Evolutionary conservation across 179 eudicot species (phyloP), one percentile per base, ranked within the genome.

Genomic region (Amaranthus tricolor): DNA sequence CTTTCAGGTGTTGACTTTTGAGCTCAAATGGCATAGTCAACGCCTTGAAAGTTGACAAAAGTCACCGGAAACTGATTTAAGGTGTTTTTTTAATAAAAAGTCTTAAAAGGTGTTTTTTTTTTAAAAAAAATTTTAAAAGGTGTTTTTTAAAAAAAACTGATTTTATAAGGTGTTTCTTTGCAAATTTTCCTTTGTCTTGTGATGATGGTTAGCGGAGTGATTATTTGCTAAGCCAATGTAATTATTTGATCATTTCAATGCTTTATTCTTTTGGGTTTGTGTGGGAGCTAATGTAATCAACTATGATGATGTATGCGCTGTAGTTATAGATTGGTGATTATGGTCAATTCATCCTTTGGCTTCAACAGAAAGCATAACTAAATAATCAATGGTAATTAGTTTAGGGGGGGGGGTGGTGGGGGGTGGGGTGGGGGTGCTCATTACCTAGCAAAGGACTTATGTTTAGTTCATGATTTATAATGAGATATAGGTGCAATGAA

Each of bases 311-410:
- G 40, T 47, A 7, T 49, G 47, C 10, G 47, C 21, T 17, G 56
- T 21, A 10, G 45, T 49, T 16, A 17, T 20, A 9, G 49, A 8
- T 53, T 52, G 61, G 70, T 62, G 70, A 31, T 24, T 50, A 21
- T 31, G 62, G 71, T 19, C 13, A 49, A n/a, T 1, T 60, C 20
- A 7, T 7, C 13, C 50, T 68, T 68, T 21, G 31, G 62, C 48
- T 74, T 53, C 2, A n/a, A 64, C 48, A 47, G 24, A 54, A 66
- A 65, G 79, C n/a, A 14, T 31, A 45, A 58, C 16, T 9, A 48
- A 51, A 64, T 75, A 24, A 55, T 75, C 21, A 15, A 50, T 79
- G 75, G 56, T 59, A 57, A 49, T 56, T 57, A 76, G 69, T 75
- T 51, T n/a, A n/a, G 1, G 40, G 40, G 40, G 40, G 2, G 40